Evolutionary conservation across 2,329 filamentous ascomycete species (phyloP).

Genomic region (Fusarium piperis): DNA sequence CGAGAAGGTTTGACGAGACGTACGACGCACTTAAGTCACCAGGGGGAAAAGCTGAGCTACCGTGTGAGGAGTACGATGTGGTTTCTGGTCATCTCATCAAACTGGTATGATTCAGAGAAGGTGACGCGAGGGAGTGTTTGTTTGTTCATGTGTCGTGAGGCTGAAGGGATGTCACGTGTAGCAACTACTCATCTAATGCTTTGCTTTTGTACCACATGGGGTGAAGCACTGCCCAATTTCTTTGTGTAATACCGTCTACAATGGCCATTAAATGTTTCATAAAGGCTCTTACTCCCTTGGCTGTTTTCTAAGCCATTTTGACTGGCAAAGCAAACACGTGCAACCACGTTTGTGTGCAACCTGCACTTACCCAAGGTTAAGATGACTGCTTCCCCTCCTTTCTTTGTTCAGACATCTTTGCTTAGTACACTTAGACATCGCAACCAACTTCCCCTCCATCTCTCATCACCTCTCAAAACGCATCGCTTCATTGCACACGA

Average conservation of each 20-base stretch:
- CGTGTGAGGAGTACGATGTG: constrained; percentile 5
- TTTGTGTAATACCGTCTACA: neutral
- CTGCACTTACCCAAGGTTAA: neutral
- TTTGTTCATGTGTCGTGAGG: neutral
- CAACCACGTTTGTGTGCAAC: neutral
- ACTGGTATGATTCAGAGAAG: neutral
- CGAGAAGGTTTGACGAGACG: neutral
- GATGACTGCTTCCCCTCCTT: neutral
- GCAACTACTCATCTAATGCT: neutral
- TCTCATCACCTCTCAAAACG: neutral
- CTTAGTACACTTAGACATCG: neutral
- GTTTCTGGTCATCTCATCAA: constrained; percentile 9
- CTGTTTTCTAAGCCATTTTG: neutral
- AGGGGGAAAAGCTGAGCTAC: neutral
- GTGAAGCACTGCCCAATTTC: neutral
- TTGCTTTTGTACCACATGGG: neutral
- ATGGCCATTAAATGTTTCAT: neutral
- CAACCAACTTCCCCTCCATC: neutral
- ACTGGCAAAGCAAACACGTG: neutral
- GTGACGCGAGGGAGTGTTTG: neutral
- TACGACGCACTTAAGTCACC: neutral
- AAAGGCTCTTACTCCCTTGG: neutral
- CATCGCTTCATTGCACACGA: neutral
- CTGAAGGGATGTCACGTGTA: neutral
- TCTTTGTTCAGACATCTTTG: neutral